phyloP scores from a whole-genome alignment of 208 protist species.

The Tetramitus jugosus region DNA sequence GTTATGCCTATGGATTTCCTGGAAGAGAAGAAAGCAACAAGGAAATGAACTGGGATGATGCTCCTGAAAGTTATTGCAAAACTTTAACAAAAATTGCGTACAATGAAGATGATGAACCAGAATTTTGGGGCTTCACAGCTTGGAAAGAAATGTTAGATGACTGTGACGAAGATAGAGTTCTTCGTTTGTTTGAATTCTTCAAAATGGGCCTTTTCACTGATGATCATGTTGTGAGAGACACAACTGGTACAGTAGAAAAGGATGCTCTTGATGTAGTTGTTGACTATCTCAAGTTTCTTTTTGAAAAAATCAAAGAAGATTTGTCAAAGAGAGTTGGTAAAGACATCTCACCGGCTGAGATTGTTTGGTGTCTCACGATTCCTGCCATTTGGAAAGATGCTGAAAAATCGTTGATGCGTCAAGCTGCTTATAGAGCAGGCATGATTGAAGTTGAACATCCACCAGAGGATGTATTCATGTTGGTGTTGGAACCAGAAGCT shows the following conservation, averaged over 20 bases:
- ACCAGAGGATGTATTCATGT: neutral
- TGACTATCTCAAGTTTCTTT: neutral
- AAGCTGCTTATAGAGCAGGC: neutral
- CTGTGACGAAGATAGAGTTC: neutral
- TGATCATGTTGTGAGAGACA: neutral
- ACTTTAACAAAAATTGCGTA: neutral
- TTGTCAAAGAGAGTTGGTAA: neutral
- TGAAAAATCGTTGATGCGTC: neutral
- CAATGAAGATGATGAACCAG: neutral
- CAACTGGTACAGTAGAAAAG: neutral
- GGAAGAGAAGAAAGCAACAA: too few species aligned
- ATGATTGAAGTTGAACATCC: neutral
- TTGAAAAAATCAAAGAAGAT: neutral
- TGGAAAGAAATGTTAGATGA: neutral
- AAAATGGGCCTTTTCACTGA: neutral
- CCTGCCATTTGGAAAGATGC: neutral
- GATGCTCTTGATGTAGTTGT: neutral
- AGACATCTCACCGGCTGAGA: neutral
- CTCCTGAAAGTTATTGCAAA: neutral
- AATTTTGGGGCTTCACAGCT: neutral
- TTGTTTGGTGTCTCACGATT: neutral
- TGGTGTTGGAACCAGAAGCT: slow-evolving; percentile 6
- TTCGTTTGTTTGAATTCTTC: neutral
- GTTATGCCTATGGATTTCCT: too few species aligned
- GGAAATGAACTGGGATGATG: too few species aligned